A percentile compares a stretch with the other conserved stretches of the same genome.
Conservation (phyloP, 768 basidiomycete species). For the Hydnomerulius pinastri region DNA sequence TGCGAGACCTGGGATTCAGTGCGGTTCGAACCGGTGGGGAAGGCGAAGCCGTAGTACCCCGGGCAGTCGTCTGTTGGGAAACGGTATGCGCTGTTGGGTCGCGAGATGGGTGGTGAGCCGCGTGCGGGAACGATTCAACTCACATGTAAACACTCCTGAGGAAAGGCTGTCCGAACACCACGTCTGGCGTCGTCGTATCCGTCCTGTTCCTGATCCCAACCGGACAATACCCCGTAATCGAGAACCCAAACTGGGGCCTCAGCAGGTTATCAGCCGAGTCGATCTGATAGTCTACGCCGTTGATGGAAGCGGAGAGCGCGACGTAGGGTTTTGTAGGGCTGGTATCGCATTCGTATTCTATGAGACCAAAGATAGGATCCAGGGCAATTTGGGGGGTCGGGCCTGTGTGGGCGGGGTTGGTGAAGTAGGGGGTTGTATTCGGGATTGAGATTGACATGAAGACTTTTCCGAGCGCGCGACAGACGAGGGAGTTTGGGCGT, state of each 20-base stretch:
- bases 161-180: constrained; percentile 28
- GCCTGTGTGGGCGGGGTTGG: constrained; percentile 19
- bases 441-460: constrained; percentile 19
- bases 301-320: constrained; percentile 29
- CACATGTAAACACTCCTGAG: constrained; percentile 34
- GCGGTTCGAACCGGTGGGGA: constrained; percentile 28
- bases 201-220: constrained; percentile 21
- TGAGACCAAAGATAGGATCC: neutral
- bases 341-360: constrained; percentile 19
- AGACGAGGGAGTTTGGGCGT: too few species aligned
- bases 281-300: constrained; percentile 33
- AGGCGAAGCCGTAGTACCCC: constrained; percentile 34
- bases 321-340: constrained; percentile 16
- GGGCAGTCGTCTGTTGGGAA: constrained; percentile 32
- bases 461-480: too few species aligned
- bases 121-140: neutral
- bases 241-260: constrained; percentile 4
- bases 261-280: constrained; percentile 26
- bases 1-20: constrained; percentile 30
- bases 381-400: constrained; percentile 15
- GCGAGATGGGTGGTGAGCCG: neutral
- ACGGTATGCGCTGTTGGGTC: constrained; percentile 29
- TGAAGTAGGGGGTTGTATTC: constrained; percentile 16
- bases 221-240: constrained; percentile 12
- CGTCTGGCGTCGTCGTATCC: constrained; percentile 12